Base-by-base conservation (phyloP, 2,329 filamentous ascomycete genomes). In the Colletotrichum scovillei region DNA sequence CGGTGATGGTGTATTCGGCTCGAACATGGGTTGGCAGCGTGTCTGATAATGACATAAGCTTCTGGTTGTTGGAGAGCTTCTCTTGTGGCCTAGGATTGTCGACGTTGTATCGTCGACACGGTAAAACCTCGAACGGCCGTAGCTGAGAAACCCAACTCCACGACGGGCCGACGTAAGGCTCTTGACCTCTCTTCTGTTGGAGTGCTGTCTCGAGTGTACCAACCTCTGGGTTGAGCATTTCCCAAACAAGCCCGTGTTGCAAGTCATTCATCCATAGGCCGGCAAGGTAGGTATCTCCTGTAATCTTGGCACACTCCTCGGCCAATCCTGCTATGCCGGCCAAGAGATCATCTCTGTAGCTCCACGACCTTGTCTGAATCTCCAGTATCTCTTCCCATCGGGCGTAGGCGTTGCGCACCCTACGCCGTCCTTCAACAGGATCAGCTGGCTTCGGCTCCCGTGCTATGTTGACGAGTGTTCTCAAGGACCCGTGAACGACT, bases 61-160 rank as follows among this genome's bases (percentile, higher is more conserved):
- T 30, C 22, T 42, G 32, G 7, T 12, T 26, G n/a, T 26, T 22
- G 11, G 14, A 22, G 8, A 2, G 5, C 5, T 22, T 7, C 12
- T 65, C 26, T 7, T n/a, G 28, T 9, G 5, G 11, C 4, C 14
- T 8, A 9, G 19, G 14, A 16, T 9, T 11, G 3, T 52, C 26
- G 2, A 28, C n/a, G 24, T 12, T 30, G 26, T 52, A 67, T 7
- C 52, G 28, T 4, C 64, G 64, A 9, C 9, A 12, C 1, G 64
- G 55, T 5, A 67, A 12, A 4, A 46, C 7, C 30, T 68, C 65
- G 16, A 53, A 24, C 1, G 14, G 22, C 19, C 46, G 60, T 14
- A 30, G 35, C 3, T 32, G 65, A 26, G 65, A 68, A 5, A 57
- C 57, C 65, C 65, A 68, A 28, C 65, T 68, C 65, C 65, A 55